Evolutionary conservation across 139 green algal species (phyloP), one percentile per base, ranked within the genome.

Genomic region (Astrephomene gubernaculifera): DNA sequence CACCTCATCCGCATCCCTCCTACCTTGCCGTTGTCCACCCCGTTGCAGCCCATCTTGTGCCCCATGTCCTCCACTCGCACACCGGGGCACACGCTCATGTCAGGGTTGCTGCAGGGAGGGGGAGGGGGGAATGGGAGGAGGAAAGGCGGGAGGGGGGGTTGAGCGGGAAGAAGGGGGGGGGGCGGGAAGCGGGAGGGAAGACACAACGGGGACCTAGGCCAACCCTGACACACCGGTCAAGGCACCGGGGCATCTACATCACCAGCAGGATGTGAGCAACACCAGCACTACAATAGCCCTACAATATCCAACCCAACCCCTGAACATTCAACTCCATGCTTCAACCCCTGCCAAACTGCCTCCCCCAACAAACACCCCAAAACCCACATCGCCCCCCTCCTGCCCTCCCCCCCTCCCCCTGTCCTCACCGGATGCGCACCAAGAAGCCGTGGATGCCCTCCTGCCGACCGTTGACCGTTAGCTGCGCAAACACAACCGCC

Each of bases 11-110:
- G 25, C 29, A 36, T 33, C 39, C 43, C 27, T 35, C 89, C 93
- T n/a, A 99, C 92, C 92, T 97, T 97, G 69, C 91, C 96, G 68
- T 98, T 98, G 91, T 98, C 96, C 39, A 98, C 95, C 5, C 95
- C 95, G 67, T 97, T 98, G 92, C 92, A 86, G 44, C 95, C 95
- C 93, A 98, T 96, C 90, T 99, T 98, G 89, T 98, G 95, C 3
- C 95, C 95, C 92, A 96, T 96, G 87, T 97, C 95, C 81, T 95
- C 89, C 10, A 95, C 88, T 0, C 79, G 65, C 71, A 94, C 90
- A 19, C 71, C 71, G 2, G 41, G 31, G 73, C 90, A 91, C 25
- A 93, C 70, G 36, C 35, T 73, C 82, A 95, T 91, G 83, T 95
- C 87, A 21, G 88, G 69, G 60, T 94, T 85, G 27, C 88, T 91